phyloP scores from a whole-genome alignment of 768 basidiomycete genomes.

The Suillus fuscotomentosus region DNA sequence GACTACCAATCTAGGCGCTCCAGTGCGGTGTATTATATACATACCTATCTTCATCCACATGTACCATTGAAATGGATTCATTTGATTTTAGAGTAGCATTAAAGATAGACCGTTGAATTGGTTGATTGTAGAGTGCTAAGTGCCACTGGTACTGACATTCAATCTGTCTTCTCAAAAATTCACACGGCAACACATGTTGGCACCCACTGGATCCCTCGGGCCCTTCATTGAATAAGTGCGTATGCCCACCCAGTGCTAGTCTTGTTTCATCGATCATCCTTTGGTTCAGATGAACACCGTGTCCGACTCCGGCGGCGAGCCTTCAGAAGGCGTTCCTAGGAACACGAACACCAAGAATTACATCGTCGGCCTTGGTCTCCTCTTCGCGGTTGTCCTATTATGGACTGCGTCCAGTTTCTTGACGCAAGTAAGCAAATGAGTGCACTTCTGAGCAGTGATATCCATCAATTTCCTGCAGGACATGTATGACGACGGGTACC shows the following conservation, averaged over 20 bases:
- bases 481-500: slow-evolving; percentile 65
- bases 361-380: slow-evolving; percentile 60
- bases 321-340: slow-evolving; percentile 10
- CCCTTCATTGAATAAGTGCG: not conserved
- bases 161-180: not conserved
- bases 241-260: not conserved
- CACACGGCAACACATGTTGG: not conserved
- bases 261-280: not conserved
- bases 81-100: not conserved
- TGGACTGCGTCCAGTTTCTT: slow-evolving; percentile 92
- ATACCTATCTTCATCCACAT: not conserved
- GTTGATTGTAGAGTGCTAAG: not conserved
- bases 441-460: not conserved
- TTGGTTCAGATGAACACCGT: slow-evolving; percentile 17
- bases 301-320: slow-evolving; percentile 14
- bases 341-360: slow-evolving; percentile 34
- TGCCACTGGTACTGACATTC: not conserved
- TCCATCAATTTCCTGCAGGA: slow-evolving; percentile 31
- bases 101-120: not conserved
- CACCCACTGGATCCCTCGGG: not conserved
- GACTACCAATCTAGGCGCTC: not conserved
- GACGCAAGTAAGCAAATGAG: slow-evolving; percentile 56
- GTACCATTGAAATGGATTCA: not conserved
- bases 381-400: slow-evolving; percentile 74
- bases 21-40: not conserved